These are phyloP conservation scores for Crotalaria pallida DNA, from an alignment of 306 rosid genomes.

Conservation along the genomic window DNA sequence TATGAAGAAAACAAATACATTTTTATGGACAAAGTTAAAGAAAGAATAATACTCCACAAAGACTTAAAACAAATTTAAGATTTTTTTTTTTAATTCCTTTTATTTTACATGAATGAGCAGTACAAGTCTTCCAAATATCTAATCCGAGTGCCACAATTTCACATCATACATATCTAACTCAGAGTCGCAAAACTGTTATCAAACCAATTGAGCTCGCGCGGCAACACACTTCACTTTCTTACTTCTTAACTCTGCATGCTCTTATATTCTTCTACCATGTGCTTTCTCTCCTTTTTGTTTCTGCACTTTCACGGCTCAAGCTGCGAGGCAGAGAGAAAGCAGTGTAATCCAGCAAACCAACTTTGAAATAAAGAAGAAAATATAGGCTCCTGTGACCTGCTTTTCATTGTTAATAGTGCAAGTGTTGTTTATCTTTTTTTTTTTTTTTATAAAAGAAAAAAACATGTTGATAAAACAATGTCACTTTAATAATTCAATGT, in stretches of 20 bases:
- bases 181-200: too few relatives aligned
- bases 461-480: background rate
- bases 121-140: too few relatives aligned
- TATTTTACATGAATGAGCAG: too few relatives aligned
- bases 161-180: too few relatives aligned
- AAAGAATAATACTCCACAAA: too few relatives aligned
- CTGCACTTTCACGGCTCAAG: slow-evolving; percentile 21
- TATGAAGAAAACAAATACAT: too few relatives aligned
- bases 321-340: slow-evolving; percentile 12
- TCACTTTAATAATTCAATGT: background rate
- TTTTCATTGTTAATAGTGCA: slow-evolving; percentile 4
- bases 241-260: background rate
- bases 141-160: too few relatives aligned
- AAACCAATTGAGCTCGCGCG: too few relatives aligned
- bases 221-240: background rate
- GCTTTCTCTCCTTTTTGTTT: slow-evolving; percentile 6
- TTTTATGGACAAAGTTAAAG: too few relatives aligned
- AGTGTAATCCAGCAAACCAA: slow-evolving; percentile 22
- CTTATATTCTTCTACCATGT: background rate
- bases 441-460: too few relatives aligned
- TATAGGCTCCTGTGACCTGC: background rate
- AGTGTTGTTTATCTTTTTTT: background rate
- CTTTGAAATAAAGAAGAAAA: background rate
- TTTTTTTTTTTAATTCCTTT: too few relatives aligned
- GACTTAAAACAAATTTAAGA: too few relatives aligned